Percentiles rank a stretch among this genome's conserved stretches.
phyloP scores from a whole-genome alignment of 371 early-diverging fungal genomes.

The Polyrhizophydium stewartii region DNA sequence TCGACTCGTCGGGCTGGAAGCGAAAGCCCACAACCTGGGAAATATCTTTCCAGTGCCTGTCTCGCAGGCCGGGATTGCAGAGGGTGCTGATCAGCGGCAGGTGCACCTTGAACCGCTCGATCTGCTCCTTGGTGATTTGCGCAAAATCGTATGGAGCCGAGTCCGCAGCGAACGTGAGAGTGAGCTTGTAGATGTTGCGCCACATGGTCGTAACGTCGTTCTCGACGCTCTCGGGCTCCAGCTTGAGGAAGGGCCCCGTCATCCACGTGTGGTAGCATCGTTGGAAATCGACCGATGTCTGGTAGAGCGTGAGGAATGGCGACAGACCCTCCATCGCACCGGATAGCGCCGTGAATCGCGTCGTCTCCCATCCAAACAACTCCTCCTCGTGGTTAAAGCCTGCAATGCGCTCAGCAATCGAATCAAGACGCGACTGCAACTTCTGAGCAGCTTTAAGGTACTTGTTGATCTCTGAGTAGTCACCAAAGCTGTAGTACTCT shows the following conservation, averaged over 20 bases:
- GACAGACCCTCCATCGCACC: slow-evolving; percentile 30
- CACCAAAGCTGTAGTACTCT: slow-evolving; percentile 43
- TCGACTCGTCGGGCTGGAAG: slow-evolving; percentile 51
- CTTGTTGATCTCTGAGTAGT: slow-evolving; percentile 46
- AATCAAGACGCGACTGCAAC: slow-evolving; percentile 42
- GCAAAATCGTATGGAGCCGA: slow-evolving; percentile 41
- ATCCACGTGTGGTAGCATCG: slow-evolving; percentile 48
- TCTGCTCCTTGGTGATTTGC: slow-evolving; percentile 47
- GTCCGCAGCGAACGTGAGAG: slow-evolving; percentile 28
- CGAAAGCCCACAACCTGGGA: slow-evolving; percentile 44
- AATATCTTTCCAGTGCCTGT: slow-evolving; percentile 49
- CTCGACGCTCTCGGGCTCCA: slow-evolving; percentile 49
- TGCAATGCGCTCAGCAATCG: slow-evolving; percentile 33
- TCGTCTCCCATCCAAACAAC: slow-evolving; percentile 47
- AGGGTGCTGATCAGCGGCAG: slow-evolving; percentile 46
- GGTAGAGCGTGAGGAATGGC: slow-evolving; percentile 45
- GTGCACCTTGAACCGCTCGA: slow-evolving; percentile 49
- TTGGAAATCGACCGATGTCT: slow-evolving; percentile 52
- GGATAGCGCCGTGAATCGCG: slow-evolving; percentile 35
- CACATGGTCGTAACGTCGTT: slow-evolving; percentile 48
- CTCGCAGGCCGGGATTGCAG: slow-evolving; percentile 51
- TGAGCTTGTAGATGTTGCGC: slow-evolving; percentile 45
- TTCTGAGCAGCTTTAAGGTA: slow-evolving; percentile 53
- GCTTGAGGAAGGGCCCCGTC: slow-evolving; percentile 47
- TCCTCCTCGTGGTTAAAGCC: slow-evolving; percentile 45